Conservation (phyloP, 1,139 yeast genomes). For the Diutina scorzettiae region DNA sequence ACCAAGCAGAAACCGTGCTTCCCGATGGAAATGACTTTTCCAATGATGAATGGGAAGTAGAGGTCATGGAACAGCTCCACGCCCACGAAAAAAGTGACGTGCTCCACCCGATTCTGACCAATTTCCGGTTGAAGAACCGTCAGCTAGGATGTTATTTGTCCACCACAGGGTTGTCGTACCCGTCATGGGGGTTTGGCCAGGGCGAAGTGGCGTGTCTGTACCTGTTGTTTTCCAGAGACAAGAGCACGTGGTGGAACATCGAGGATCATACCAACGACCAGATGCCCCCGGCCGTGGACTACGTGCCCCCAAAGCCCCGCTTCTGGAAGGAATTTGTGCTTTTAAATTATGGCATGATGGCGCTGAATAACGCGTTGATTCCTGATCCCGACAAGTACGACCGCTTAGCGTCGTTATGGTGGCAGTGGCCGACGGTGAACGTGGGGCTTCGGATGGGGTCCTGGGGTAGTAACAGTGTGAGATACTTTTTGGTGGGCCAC, state of each 20-base stretch:
- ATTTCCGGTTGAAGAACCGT: slow-evolving; percentile 51
- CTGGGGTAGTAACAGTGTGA: slow-evolving; percentile 39
- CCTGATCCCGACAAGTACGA: slow-evolving; percentile 66
- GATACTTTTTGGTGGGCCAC: slow-evolving; percentile 55
- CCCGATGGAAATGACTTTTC: slow-evolving; percentile 39
- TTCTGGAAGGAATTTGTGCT: slow-evolving; percentile 64
- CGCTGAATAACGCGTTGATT: slow-evolving; percentile 62
- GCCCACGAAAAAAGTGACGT: slow-evolving; percentile 21
- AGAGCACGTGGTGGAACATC: slow-evolving; percentile 72
- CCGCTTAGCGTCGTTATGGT: slow-evolving; percentile 54
- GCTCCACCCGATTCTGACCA: slow-evolving; percentile 60
- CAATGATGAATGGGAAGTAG: slow-evolving; percentile 64
- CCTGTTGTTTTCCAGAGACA: slow-evolving; percentile 38
- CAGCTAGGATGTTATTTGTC: slow-evolving; percentile 62
- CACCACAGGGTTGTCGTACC: slow-evolving; percentile 59
- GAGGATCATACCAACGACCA: slow-evolving; percentile 50
- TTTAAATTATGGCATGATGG: slow-evolving; percentile 66
- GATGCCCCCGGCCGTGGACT: slow-evolving; percentile 27
- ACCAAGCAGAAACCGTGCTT: neutral
- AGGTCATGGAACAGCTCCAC: slow-evolving; percentile 43
- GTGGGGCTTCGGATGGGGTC: slow-evolving; percentile 61
- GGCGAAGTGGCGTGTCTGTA: slow-evolving; percentile 66
- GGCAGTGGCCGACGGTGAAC: slow-evolving; percentile 69
- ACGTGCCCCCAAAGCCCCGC: slow-evolving; percentile 51
- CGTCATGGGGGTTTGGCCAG: slow-evolving; percentile 74